These are phyloP conservation scores for Phialemoniopsis sp. DNA, from an alignment of 2,329 filamentous ascomycete species.

Conservation along the genomic window DNA sequence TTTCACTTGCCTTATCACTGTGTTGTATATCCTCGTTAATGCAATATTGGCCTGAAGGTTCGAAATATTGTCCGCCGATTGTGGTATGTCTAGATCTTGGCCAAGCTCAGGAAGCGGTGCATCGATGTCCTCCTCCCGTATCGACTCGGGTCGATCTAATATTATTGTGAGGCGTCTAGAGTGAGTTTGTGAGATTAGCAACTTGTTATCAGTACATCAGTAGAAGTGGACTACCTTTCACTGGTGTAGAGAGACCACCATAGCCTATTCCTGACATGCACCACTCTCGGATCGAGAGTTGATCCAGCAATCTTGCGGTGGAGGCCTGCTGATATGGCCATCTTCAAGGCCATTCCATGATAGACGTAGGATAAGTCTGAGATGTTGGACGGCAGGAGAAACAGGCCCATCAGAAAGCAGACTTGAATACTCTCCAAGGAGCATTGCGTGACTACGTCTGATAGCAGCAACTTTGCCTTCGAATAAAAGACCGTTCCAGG, in stretches of 20 bases:
- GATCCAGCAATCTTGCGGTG: constrained; percentile 47
- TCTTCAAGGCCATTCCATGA: constrained; percentile 48
- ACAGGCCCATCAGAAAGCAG: constrained; percentile 51
- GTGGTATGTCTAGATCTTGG: no score
- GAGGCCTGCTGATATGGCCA: constrained; percentile 59
- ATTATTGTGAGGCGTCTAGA: constrained; percentile 1
- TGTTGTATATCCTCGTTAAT: no score
- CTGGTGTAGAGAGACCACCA: constrained; percentile 56
- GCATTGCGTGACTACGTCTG: constrained; percentile 51
- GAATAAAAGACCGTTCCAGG: constrained; percentile 54
- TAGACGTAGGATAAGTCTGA: constrained; percentile 55
- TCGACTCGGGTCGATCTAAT: constrained; percentile 5
- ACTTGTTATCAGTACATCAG: no score
- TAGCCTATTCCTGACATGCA: constrained; percentile 49
- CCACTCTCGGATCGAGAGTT: constrained; percentile 39
- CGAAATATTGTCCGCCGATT: no score
- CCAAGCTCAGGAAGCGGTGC: no score
- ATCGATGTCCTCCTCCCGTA: not conserved
- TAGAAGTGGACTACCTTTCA: no score
- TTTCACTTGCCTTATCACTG: no score
- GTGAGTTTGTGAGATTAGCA: no score
- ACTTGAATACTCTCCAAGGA: constrained; percentile 56
- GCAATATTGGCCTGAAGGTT: no score
- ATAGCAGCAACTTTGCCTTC: constrained; percentile 47
- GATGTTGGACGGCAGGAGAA: constrained; percentile 50